Base-by-base conservation (phyloP, 2,329 filamentous ascomycete genomes). In the Calonectria naviculata region DNA sequence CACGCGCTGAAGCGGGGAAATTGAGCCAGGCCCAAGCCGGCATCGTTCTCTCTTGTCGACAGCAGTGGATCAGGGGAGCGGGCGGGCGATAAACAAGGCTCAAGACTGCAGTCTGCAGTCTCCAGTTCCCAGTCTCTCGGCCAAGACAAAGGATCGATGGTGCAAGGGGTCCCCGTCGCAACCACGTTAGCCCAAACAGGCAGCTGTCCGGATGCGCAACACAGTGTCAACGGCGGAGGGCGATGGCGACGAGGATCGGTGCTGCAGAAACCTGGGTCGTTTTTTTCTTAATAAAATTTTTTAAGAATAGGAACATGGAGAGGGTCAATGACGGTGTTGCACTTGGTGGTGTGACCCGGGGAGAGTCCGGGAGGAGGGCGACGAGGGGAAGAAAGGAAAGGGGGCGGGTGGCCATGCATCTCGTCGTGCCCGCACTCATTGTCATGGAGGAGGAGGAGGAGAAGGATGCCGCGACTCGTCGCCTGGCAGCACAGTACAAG, bases 1-100 rank as follows among this genome's bases (percentile, higher is more conserved):
- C 67, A 72, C 64, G 67, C 68, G 56, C 62, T 46, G 67, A 68
- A 72, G 77, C 76, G 77, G 77, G 76, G 76, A 71, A 78, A 69
- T 56, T 72, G 65, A 60, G 56, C 76, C 67, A 73, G 68, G 63
- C 71, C 68, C 65, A 73, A 68, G 68, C 68, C 61, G 72, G 69
- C 65, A 68, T 73, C 65, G 65, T 70, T 68, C 47, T 68, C 47
- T 66, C 36, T 67, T 58, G 73, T 67, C 71, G 64, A 74, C 47
- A 58, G 46, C 65, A 56, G 66, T 66, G 62, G 63, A 62, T 41
- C 63, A 61, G 46, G 47, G 68, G 49, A 60, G 60, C 29, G 52
- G 65, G 28, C 41, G 60, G 47, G 49, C 42, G 64, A 70, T 36
- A 34, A 36, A 67, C 31, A 58, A 36, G 56, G 28, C 44, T 60